These are phyloP conservation scores for Xanthoparmelia taractica DNA, from an alignment of 495 filamentous ascomycete genomes.

Conservation along the genomic window DNA sequence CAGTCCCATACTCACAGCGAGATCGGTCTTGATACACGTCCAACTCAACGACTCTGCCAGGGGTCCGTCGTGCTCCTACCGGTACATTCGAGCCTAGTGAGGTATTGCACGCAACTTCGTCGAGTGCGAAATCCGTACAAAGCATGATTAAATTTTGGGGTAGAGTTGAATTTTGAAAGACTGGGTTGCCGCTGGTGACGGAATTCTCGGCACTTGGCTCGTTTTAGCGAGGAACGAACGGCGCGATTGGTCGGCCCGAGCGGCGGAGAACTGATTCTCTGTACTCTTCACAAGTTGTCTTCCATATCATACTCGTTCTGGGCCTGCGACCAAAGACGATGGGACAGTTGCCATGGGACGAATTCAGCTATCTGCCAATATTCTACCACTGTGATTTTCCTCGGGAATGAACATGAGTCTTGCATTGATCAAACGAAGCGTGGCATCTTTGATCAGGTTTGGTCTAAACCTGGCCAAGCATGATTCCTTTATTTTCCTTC, in stretches of 20 bases:
- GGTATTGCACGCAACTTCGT: not conserved
- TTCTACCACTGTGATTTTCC: too few species aligned
- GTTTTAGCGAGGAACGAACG: too few species aligned
- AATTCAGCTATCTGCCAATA: not conserved
- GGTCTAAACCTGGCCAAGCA: conserved; percentile 15
- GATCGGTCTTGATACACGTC: not conserved
- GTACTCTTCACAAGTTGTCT: too few species aligned
- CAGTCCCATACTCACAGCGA: not conserved
- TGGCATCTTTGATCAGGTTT: not conserved
- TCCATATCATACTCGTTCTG: too few species aligned
- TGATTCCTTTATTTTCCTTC: conserved; percentile 57
- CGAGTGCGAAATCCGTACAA: not conserved
- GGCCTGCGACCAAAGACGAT: not conserved
- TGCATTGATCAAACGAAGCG: not conserved
- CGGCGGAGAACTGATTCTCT: too few species aligned
- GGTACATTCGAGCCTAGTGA: not conserved
- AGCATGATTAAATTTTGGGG: not conserved
- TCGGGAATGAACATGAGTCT: too few species aligned
- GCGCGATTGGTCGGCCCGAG: too few species aligned
- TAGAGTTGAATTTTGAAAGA: not conserved
- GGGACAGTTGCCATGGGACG: not conserved
- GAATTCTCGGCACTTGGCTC: too few species aligned
- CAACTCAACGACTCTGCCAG: not conserved
- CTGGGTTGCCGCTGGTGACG: too few species aligned
- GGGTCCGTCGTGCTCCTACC: not conserved